Conservation (phyloP, 1,284 basidiomycete genomes). For the Porodaedalea pini region DNA sequence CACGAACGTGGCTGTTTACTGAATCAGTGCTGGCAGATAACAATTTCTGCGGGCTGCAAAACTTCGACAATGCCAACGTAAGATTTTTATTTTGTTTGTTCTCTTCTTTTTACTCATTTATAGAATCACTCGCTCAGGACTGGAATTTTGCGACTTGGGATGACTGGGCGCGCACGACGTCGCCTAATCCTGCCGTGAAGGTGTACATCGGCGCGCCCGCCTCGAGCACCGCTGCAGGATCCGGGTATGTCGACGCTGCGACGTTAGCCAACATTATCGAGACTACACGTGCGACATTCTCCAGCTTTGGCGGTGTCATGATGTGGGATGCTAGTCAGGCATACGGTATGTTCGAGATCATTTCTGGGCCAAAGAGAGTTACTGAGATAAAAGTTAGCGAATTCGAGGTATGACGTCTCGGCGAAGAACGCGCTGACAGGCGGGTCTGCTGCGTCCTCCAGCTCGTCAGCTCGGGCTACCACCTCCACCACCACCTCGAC, state of each 20-base stretch:
- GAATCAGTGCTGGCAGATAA: conserved; percentile 41
- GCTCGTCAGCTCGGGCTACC: conserved; percentile 13
- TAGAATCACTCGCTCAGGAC: conserved; percentile 30
- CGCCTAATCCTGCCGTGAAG: conserved; percentile 57
- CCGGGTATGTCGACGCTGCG: conserved; percentile 48
- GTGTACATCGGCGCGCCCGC: conserved; percentile 61
- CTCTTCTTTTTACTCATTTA: not conserved
- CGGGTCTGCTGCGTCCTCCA: conserved; percentile 24
- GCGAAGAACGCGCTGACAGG: conserved; percentile 48
- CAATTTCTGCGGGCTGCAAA: conserved; percentile 51
- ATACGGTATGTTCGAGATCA: conserved; percentile 37
- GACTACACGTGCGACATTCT: conserved; percentile 44
- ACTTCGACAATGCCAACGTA: conserved; percentile 41
- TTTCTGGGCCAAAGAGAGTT: too few species aligned
- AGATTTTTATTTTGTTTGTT: conserved; percentile 15
- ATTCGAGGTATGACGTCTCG: conserved; percentile 47
- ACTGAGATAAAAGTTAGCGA: conserved; percentile 34
- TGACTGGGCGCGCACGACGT: conserved; percentile 54
- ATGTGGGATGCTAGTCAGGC: conserved; percentile 63
- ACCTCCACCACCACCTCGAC: conserved; percentile 29
- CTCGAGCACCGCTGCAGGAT: conserved; percentile 42
- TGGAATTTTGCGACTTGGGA: conserved; percentile 58
- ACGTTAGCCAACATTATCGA: conserved; percentile 43
- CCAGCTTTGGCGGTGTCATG: conserved; percentile 69
- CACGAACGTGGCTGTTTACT: conserved; percentile 19